Conservation (phyloP, 495 filamentous ascomycete species). For the Penicillium flavigenum region DNA sequence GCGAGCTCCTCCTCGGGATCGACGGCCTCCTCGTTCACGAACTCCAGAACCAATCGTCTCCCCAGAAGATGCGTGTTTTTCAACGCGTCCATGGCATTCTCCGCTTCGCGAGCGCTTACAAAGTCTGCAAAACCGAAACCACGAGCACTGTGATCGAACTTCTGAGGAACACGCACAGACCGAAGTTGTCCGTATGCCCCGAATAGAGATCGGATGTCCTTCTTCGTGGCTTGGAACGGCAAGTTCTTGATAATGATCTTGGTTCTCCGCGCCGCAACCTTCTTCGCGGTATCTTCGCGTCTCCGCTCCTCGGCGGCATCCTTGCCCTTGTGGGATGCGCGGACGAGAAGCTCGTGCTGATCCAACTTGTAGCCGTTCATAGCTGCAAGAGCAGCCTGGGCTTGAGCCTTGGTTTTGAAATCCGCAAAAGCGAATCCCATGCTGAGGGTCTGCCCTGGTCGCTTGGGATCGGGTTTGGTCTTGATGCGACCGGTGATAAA, state of each 20-base stretch:
- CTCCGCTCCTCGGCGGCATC: slow-evolving; percentile 85
- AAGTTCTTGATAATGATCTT: slow-evolving; percentile 99
- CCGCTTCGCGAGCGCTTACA: slow-evolving; percentile 84
- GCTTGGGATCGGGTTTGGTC: slow-evolving; percentile 83
- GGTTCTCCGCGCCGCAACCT: slow-evolving; percentile 66
- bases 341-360: slow-evolving; percentile 78
- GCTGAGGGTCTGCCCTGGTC: slow-evolving; percentile 75
- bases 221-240: slow-evolving; percentile 91
- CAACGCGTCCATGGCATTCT: slow-evolving; percentile 87
- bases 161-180: slow-evolving; percentile 90
- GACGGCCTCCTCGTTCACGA: slow-evolving; percentile 76
- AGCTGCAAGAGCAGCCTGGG: slow-evolving; percentile 70
- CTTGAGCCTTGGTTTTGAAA: slow-evolving; percentile 73
- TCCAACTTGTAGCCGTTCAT: slow-evolving; percentile 89
- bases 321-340: slow-evolving; percentile 76
- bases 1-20: slow-evolving; percentile 95
- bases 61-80: slow-evolving; percentile 93
- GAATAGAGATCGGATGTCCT: slow-evolving; percentile 83
- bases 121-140: slow-evolving; percentile 98
- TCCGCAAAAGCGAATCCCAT: slow-evolving; percentile 98
- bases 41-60: slow-evolving; percentile 83
- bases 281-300: slow-evolving; percentile 77
- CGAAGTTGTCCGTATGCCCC: slow-evolving; percentile 87
- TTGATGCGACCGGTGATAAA: slow-evolving; percentile 83
- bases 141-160: slow-evolving; percentile 80